Conservation (phyloP, 2,329 filamentous ascomycete species). For the Fusarium fracticaudum region DNA sequence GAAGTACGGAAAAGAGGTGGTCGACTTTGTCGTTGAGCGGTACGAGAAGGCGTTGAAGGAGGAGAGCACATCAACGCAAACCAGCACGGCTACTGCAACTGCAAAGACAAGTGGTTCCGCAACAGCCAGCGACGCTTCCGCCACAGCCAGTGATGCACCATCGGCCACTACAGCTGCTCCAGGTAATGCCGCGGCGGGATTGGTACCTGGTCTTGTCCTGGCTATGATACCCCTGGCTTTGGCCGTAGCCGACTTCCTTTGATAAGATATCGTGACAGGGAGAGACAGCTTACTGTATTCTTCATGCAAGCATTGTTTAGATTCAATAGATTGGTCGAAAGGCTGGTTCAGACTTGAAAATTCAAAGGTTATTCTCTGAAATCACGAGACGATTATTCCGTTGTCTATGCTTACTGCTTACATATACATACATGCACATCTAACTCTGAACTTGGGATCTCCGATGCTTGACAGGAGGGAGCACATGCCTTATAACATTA, state of each 20-base stretch:
- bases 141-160: not conserved
- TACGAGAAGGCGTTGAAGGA: conserved; percentile 39
- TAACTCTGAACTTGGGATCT: not conserved
- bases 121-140: not conserved
- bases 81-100: conserved; percentile 4
- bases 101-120: conserved; percentile 5
- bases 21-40: conserved; percentile 49
- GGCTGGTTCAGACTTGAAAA: not conserved
- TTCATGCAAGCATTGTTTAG: not conserved
- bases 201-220: conserved; percentile 13
- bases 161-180: conserved; percentile 5
- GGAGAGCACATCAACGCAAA: conserved; percentile 1
- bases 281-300: not conserved
- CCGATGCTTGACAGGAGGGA: fast-evolving
- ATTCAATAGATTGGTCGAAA: not conserved
- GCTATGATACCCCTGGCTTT: conserved; percentile 12
- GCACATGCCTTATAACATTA: fast-evolving
- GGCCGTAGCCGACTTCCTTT: not conserved
- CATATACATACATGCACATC: not conserved
- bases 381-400: fast-evolving
- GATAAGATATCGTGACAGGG: not conserved
- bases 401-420: not conserved
- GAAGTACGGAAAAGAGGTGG: conserved; percentile 48
- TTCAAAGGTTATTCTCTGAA: not conserved
- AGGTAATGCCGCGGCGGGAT: conserved; percentile 17